Evolutionary conservation across 441 rosid species (phyloP).

Genomic region (Pelargonium myrrhifolium): DNA sequence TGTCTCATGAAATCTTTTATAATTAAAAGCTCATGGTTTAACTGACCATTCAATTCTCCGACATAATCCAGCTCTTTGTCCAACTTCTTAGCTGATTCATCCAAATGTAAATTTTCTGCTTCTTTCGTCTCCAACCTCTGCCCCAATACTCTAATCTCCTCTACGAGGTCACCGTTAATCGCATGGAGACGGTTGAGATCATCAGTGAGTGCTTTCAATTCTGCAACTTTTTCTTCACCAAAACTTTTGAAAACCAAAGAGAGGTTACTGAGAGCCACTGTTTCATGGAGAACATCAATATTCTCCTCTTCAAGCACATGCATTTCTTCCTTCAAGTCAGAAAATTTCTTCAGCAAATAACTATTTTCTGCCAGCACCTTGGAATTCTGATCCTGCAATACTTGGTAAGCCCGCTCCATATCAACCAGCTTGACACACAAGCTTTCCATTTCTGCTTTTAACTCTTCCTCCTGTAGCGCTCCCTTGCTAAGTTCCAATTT

Average conservation of each 20-base stretch:
- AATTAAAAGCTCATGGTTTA: slow-evolving; percentile 39
- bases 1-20: slow-evolving; percentile 48
- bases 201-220: slow-evolving; percentile 40
- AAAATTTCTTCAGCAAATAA: slow-evolving; percentile 36
- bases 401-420: slow-evolving; percentile 41
- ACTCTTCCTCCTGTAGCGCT: slow-evolving; percentile 38
- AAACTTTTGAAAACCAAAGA: slow-evolving; percentile 50
- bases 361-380: slow-evolving; percentile 40
- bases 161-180: slow-evolving; percentile 31
- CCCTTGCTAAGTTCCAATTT: slow-evolving; percentile 39
- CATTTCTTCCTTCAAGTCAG: slow-evolving; percentile 43
- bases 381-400: slow-evolving; percentile 43
- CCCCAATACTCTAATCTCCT: slow-evolving; percentile 40
- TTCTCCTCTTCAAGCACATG: slow-evolving; percentile 53
- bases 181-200: slow-evolving; percentile 31
- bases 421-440: slow-evolving; percentile 32
- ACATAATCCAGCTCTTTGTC: slow-evolving; percentile 46
- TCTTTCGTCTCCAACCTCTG: slow-evolving; percentile 44
- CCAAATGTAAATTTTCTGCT: slow-evolving; percentile 40
- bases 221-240: slow-evolving; percentile 50
- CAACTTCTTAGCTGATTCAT: slow-evolving; percentile 43
- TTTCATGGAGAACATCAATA: slow-evolving; percentile 41
- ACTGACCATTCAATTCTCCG: slow-evolving; percentile 42
- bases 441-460: slow-evolving; percentile 36
- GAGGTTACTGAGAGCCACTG: slow-evolving; percentile 35